Evolutionary conservation across 78 protist species (phyloP).

Genomic region (Isochrysis galbana): DNA sequence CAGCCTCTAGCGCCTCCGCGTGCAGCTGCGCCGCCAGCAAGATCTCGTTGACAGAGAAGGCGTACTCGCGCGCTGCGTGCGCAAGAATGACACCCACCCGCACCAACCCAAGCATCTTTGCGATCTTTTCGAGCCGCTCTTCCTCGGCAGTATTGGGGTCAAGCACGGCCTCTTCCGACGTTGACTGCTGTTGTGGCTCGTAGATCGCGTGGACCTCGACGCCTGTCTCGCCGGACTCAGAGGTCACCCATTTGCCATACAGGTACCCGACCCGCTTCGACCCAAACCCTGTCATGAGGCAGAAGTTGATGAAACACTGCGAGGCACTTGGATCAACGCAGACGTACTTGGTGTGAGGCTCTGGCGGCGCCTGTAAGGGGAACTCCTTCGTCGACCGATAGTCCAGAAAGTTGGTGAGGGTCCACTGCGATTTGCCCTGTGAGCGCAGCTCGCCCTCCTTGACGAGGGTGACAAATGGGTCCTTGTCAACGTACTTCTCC

Average conservation of each 20-base stretch:
- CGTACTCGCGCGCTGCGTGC: constrained; percentile 6
- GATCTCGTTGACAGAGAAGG: neutral
- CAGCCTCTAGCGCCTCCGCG: neutral
- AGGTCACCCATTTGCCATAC: neutral
- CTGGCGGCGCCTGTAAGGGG: neutral
- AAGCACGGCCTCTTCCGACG: neutral
- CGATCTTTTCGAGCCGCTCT: neutral
- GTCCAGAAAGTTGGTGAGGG: neutral
- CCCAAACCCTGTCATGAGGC: neutral
- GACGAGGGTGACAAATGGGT: neutral
- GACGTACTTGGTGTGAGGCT: neutral
- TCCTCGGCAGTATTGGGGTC: too few relatives aligned
- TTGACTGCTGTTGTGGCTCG: constrained; percentile 2
- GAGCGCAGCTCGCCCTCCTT: constrained; percentile 9
- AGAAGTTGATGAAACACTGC: neutral
- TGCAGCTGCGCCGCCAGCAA: neutral
- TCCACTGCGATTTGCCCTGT: neutral
- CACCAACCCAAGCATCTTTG: neutral
- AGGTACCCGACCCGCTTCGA: neutral
- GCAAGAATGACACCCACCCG: neutral
- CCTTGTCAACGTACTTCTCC: neutral
- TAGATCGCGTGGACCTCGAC: constrained; percentile 12
- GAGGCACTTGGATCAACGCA: neutral
- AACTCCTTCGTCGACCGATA: neutral
- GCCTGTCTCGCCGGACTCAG: neutral